Base-by-base conservation (phyloP, 768 basidiomycete species). In the Gloeopeniophorella convolvens region DNA sequence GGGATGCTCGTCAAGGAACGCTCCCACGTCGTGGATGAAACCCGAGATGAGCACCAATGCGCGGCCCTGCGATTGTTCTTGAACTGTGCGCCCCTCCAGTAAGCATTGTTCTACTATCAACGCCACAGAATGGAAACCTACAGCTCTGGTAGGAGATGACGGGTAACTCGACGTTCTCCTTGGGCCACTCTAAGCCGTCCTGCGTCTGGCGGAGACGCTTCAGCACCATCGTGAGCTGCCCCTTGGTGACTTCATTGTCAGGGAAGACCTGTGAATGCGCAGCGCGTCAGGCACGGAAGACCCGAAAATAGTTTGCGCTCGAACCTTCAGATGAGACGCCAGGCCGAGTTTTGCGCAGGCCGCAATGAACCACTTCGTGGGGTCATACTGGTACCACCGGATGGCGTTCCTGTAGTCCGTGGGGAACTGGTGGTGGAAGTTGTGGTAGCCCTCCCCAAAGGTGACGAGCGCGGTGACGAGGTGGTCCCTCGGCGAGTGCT, bases 321-420 rank as follows among this genome's bases (percentile, higher is more conserved):
- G n/a, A n/a, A 72, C 70, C 71, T 82, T 83, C 23, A 82, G 67
- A 60, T 83, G 80, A 37, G 63, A 69, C 8, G 75, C 75, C 24
- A 75, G 73, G 20, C 88, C 84, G 42, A 89, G 27, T 50, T 70
- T 56, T 46, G 76, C 63, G 70, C 75, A 76, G 13, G 67, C 68
- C 71, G 73, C 76, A 70, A 91, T 93, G 72, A 89, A 87, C 89
- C 89, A 91, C 66, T 91, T 90, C 34, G 89, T 90, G 8, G 89
- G 88, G 63, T 91, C 89, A 61, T 90, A 90, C 64, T 90, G 88
- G 66, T 87, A 88, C 87, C 88, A 91, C 66, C 75, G 90, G 75
- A 95, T 91, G 45, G 91, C 91, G 62, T 93, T 94, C 18, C 92
- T 80, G 74, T 92, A 95, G 68, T 95, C 93, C 87, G 91, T 92